A percentile compares a stretch with the other conserved stretches of the same genome.
These are phyloP conservation scores for Hirschfeldia incana DNA, from an alignment of 345 rosid genomes.

Conservation along the genomic window DNA sequence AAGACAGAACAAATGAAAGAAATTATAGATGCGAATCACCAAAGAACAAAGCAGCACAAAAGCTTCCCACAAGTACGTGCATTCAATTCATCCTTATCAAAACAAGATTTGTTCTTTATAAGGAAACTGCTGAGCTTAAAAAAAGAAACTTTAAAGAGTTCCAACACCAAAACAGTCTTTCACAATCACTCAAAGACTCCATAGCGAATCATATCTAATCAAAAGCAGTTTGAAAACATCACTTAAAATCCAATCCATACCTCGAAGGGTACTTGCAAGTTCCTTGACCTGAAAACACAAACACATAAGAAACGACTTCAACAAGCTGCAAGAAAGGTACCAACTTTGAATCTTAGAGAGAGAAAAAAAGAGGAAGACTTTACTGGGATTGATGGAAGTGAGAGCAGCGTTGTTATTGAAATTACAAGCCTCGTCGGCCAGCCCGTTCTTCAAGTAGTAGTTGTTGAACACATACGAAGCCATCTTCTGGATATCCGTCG, in stretches of 20 bases:
- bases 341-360: background rate
- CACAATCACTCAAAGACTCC: background rate
- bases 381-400: conserved; percentile 87
- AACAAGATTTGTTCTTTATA: background rate
- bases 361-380: conserved; percentile 17
- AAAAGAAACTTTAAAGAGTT: background rate
- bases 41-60: background rate
- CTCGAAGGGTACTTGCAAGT: conserved; percentile 40
- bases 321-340: background rate
- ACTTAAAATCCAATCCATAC: background rate
- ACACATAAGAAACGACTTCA: conserved; percentile 7
- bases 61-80: background rate
- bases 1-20: background rate
- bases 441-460: conserved; percentile 75
- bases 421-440: conserved; percentile 70
- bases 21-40: background rate
- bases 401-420: conserved; percentile 80
- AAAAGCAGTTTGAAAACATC: background rate
- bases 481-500: conserved; percentile 57
- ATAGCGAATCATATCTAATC: background rate
- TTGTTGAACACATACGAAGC: conserved; percentile 84
- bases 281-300: conserved; percentile 35
- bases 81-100: background rate
- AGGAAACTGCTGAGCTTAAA: conserved; percentile 1
- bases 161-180: background rate